These are phyloP conservation scores for Ceratocystis alfenasii DNA, from an alignment of 2,329 filamentous ascomycete genomes.

Conservation along the genomic window DNA sequence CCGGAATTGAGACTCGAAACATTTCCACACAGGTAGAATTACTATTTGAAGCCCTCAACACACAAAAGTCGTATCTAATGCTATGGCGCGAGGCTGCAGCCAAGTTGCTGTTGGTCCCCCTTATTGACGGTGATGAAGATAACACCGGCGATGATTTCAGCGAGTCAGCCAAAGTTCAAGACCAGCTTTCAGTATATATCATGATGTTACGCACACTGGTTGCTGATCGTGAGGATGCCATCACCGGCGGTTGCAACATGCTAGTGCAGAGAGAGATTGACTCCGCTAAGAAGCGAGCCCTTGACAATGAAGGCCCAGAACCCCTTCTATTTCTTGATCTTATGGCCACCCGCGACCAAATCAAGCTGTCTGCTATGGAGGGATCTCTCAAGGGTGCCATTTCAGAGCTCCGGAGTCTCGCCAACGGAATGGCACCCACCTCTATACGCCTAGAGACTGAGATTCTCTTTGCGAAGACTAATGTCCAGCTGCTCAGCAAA, in stretches of 20 bases:
- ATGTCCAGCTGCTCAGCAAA: not conserved
- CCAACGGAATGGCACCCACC: not conserved
- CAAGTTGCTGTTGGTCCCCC: conserved; percentile 34
- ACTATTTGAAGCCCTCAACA: not conserved
- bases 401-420: conserved; percentile 53
- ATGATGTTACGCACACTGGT: conserved; percentile 62
- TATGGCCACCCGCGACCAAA: not conserved
- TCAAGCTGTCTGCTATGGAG: conserved; percentile 30
- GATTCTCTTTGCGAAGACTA: not conserved
- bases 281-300: conserved; percentile 4
- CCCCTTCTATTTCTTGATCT: not conserved
- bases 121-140: conserved; percentile 77
- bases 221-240: conserved; percentile 63
- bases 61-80: not conserved
- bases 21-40: not conserved
- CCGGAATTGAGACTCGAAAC: not conserved
- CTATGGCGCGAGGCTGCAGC: not conserved
- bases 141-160: conserved; percentile 83
- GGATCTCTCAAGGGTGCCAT: conserved; percentile 61
- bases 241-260: conserved; percentile 66
- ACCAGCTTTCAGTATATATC: conserved; percentile 79
- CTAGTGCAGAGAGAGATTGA: conserved; percentile 56
- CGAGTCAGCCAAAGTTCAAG: conserved; percentile 74
- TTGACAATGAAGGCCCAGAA: not conserved
- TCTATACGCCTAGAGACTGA: not conserved